These are phyloP conservation scores for Exophiala sideris DNA, from an alignment of 2,329 filamentous ascomycete genomes.

Conservation along the genomic window DNA sequence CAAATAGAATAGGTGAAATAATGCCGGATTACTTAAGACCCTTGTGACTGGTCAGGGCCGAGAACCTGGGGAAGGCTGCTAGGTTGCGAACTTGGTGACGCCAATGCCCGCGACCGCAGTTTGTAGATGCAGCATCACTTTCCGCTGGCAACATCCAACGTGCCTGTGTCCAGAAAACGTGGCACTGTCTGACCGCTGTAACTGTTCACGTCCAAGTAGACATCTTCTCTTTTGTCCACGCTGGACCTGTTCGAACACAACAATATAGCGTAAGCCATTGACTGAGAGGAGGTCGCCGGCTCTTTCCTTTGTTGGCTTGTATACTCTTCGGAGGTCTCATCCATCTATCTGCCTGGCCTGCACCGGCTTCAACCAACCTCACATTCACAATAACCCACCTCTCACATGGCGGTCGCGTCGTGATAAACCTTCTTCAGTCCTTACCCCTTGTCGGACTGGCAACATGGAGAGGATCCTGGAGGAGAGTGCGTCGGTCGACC, in stretches of 20 bases:
- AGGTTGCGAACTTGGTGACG: background rate
- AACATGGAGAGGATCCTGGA: constrained; percentile 22
- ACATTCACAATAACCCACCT: background rate
- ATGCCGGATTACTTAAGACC: background rate
- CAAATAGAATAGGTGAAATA: no score
- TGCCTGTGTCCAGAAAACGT: no score
- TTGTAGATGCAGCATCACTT: background rate
- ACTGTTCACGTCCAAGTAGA: background rate
- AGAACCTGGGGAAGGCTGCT: constrained; percentile 4
- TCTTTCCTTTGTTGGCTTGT: background rate
- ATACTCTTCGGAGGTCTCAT: no score
- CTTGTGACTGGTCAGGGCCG: background rate
- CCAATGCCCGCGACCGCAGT: background rate
- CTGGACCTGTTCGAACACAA: background rate
- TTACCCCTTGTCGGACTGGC: background rate
- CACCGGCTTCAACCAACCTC: no score
- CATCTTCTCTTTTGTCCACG: no score
- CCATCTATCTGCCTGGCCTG: no score
- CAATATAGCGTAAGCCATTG: background rate
- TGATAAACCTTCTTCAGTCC: background rate
- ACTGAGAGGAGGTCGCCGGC: background rate
- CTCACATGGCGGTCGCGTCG: constrained; percentile 21
- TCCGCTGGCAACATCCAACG: background rate
- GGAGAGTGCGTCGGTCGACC: constrained; percentile 16
- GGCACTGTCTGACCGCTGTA: background rate